phyloP scores from a whole-genome alignment of 1,139 yeast species.

The Blastobotrys apis region DNA sequence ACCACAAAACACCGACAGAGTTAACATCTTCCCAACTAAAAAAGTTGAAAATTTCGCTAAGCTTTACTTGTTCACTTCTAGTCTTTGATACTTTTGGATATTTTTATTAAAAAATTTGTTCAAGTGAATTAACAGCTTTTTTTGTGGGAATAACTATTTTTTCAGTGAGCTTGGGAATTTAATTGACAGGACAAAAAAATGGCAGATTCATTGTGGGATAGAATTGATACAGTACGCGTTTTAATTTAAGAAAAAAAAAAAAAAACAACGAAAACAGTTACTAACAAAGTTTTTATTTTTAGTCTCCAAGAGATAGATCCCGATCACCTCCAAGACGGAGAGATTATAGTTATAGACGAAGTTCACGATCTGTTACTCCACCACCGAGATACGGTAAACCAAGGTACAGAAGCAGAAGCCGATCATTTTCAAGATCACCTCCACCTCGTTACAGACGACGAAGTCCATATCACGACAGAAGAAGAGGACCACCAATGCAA shows the following conservation, averaged over 20 bases:
- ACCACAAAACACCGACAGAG: too few species aligned
- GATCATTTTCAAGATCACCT: constrained; percentile 11
- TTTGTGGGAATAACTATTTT: too few species aligned
- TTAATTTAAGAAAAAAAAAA: not conserved
- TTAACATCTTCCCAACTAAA: too few species aligned
- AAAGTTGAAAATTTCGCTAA: too few species aligned
- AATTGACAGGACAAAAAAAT: too few species aligned
- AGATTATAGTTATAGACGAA: constrained; percentile 1
- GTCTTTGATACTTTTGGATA: too few species aligned
- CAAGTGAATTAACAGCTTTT: too few species aligned
- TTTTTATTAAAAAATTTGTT: too few species aligned
- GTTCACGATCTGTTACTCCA: constrained; percentile 4
- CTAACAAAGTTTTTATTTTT: not conserved
- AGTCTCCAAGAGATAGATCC: not conserved
- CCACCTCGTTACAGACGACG: constrained; percentile 13
- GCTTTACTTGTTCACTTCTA: too few species aligned
- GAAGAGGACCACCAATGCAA: not conserved
- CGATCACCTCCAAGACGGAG: constrained; percentile 8
- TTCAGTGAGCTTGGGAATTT: too few species aligned
- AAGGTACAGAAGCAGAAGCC: constrained; percentile 5
- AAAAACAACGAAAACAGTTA: not conserved
- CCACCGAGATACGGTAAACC: constrained; percentile 3
- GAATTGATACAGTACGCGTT: constrained; percentile 10
- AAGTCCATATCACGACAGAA: constrained; percentile 8
- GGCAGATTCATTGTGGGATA: constrained; percentile 13